These are phyloP conservation scores for Combretum micranthum DNA, from an alignment of 345 rosid species.

Conservation along the genomic window DNA sequence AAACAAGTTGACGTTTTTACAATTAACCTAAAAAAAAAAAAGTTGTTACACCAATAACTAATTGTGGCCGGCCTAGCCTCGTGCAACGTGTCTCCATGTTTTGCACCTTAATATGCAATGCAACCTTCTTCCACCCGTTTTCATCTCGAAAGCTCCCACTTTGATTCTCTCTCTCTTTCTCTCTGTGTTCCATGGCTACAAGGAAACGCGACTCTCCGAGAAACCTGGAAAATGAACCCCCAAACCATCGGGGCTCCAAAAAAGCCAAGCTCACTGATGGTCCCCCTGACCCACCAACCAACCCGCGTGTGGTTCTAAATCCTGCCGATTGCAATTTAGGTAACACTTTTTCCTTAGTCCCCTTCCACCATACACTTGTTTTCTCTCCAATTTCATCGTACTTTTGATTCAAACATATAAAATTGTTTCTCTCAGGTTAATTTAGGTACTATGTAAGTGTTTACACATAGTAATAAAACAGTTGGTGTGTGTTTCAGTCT, in stretches of 20 bases:
- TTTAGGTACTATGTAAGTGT: no score
- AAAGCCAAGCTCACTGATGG: constrained; percentile 5
- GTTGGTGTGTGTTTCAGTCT: no score
- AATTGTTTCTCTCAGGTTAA: no score
- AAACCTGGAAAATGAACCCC: neutral
- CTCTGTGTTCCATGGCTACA: constrained; percentile 9
- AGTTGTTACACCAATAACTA: no score
- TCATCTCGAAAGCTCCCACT: constrained; percentile 2
- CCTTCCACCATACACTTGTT: no score
- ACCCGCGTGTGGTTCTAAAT: constrained; percentile 22
- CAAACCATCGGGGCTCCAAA: constrained; percentile 6
- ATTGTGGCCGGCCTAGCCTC: no score
- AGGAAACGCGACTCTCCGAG: constrained; percentile 9
- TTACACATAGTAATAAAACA: no score
- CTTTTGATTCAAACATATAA: no score
- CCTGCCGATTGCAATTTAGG: constrained; percentile 26
- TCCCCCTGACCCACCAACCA: neutral
- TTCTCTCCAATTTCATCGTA: neutral
- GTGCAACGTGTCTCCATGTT: no score
- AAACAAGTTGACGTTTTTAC: no score
- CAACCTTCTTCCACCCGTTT: neutral
- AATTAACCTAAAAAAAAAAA: no score
- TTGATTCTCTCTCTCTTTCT: neutral
- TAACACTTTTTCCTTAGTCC: neutral
- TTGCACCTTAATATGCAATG: neutral